A percentile compares a stretch with the other conserved stretches of the same genome.
Conservation (phyloP, 768 basidiomycete genomes). For the Vishniacozyma victoriae region DNA sequence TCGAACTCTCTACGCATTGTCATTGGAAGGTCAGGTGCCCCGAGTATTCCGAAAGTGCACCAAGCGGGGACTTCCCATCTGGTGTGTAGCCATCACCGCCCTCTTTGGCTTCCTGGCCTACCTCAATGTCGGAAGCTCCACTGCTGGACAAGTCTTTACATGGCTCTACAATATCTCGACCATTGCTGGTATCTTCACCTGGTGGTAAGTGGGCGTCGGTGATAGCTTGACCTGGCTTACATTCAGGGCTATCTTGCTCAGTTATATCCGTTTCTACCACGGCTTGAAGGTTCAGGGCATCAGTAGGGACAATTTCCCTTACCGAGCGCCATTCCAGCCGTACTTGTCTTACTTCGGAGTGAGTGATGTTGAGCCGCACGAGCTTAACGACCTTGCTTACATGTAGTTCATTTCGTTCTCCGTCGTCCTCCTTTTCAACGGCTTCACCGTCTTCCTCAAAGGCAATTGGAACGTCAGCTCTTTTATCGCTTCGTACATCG, state of each 20-base stretch:
- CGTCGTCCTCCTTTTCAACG: slow-evolving; percentile 22
- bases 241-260: slow-evolving; percentile 29
- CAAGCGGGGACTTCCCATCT: slow-evolving; percentile 43
- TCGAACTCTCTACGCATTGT: slow-evolving; percentile 53
- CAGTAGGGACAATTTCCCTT: slow-evolving; percentile 43
- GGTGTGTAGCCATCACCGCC: slow-evolving; percentile 30
- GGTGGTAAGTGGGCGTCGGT: slow-evolving; percentile 23
- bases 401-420: neutral
- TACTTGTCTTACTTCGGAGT: slow-evolving; percentile 38
- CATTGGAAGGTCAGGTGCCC: slow-evolving; percentile 53
- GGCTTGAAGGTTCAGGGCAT: slow-evolving; percentile 46
- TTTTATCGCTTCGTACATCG: slow-evolving; percentile 48
- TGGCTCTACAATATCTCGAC: slow-evolving; percentile 46
- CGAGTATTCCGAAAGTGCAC: slow-evolving; percentile 40
- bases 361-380: neutral
- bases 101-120: slow-evolving; percentile 33
- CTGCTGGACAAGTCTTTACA: slow-evolving; percentile 32
- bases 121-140: slow-evolving; percentile 36
- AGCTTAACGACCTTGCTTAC: neutral
- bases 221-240: neutral
- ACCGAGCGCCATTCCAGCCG: slow-evolving; percentile 46
- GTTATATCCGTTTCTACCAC: slow-evolving; percentile 42
- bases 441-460: slow-evolving; percentile 47
- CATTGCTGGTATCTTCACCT: slow-evolving; percentile 47
- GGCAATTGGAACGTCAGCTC: slow-evolving; percentile 44